These are phyloP conservation scores for Alternaria brassicae DNA, from an alignment of 2,329 filamentous ascomycete species.

Conservation along the genomic window DNA sequence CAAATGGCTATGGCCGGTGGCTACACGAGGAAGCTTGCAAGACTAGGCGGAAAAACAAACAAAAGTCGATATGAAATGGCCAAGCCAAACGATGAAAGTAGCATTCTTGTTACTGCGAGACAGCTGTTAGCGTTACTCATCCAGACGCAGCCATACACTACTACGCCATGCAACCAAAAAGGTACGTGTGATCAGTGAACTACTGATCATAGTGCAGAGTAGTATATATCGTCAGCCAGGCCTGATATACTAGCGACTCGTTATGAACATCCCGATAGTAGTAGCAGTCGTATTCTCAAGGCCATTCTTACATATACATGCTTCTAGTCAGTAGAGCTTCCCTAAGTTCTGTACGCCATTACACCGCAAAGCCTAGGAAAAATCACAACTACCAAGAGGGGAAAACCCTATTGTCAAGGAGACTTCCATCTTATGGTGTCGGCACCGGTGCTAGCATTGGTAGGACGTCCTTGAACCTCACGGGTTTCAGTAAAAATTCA, in stretches of 20 bases:
- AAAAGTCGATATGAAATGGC: not conserved
- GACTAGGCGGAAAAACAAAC: not conserved
- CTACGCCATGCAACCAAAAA: no score
- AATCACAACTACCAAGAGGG: not conserved
- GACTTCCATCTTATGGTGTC: not conserved
- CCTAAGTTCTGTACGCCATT: not conserved
- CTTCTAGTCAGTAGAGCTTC: not conserved
- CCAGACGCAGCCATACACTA: no score
- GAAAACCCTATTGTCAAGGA: not conserved
- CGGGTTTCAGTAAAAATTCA: constrained; percentile 34
- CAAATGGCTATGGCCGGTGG: not conserved
- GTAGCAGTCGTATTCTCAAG: not conserved
- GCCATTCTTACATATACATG: not conserved
- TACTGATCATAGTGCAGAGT: no score
- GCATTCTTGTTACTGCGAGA: not conserved
- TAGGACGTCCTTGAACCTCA: constrained; percentile 27
- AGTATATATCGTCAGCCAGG: no score
- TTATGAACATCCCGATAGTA: no score
- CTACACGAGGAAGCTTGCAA: not conserved
- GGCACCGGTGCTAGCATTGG: constrained; percentile 7
- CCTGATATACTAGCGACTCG: no score
- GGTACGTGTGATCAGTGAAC: no score
- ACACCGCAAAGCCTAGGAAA: not conserved
- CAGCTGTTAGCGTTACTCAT: not conserved
- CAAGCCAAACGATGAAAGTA: not conserved